These are phyloP conservation scores for Saccharomycopsis fermentans DNA, from an alignment of 805 yeast genomes.

Conservation along the genomic window DNA sequence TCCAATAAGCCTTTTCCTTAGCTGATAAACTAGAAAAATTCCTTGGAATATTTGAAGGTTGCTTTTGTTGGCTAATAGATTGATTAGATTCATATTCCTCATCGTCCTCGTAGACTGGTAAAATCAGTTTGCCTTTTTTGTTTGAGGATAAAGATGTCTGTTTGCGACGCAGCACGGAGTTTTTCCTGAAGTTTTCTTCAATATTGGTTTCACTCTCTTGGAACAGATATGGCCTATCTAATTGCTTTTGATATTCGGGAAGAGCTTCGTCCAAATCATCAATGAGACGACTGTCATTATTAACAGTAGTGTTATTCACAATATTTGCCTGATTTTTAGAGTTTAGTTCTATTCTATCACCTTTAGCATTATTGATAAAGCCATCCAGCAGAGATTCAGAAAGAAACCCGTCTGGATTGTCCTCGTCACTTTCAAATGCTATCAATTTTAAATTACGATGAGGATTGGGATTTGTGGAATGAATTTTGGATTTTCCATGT, in stretches of 20 bases:
- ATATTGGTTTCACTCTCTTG: not conserved
- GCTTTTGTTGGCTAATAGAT: not conserved
- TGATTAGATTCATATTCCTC: not conserved
- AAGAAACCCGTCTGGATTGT: not conserved
- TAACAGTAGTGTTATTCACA: not conserved
- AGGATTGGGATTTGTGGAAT: not conserved
- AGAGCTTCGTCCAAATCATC: not conserved
- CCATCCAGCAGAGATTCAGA: not conserved
- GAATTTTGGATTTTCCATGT: not conserved
- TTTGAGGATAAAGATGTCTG: not conserved
- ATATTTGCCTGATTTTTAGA: not conserved
- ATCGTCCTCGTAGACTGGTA: not conserved
- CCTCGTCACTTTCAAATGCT: not conserved
- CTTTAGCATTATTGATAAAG: no score
- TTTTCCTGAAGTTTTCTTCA: not conserved
- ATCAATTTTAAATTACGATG: not conserved
- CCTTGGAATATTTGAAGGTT: not conserved
- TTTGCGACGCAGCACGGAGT: not conserved
- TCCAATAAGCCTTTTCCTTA: constrained; percentile 76
- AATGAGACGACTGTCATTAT: not conserved
- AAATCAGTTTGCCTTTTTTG: not conserved
- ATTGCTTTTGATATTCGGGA: not conserved
- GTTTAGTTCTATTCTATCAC: no score
- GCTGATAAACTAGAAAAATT: constrained; percentile 23
- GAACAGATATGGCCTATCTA: not conserved